Evolutionary conservation across 345 rosid species (phyloP).

Genomic region (Corymbia maculata): DNA sequence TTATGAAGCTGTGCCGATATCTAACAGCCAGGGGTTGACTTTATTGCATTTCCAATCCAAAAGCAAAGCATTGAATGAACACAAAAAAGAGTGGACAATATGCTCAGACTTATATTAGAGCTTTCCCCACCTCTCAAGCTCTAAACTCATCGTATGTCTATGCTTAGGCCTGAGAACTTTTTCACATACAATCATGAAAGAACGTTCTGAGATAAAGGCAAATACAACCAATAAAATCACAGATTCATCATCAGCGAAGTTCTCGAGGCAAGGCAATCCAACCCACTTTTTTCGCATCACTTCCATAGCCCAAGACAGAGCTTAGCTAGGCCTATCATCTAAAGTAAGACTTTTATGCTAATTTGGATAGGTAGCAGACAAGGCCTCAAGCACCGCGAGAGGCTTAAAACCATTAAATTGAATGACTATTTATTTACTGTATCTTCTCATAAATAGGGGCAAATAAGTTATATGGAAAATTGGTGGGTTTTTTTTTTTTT

Average conservation of each 20-base stretch:
- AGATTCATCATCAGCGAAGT: background rate
- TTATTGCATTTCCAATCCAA: background rate
- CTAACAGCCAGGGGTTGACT: background rate
- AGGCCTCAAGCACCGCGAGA: background rate
- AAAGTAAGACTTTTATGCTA: background rate
- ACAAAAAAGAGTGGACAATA: background rate
- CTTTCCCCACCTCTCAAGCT: background rate
- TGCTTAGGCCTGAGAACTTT: background rate
- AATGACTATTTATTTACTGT: background rate
- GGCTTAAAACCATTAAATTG: background rate
- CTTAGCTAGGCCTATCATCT: background rate
- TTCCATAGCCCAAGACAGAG: background rate
- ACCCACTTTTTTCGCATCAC: background rate
- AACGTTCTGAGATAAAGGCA: background rate
- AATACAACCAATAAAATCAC: background rate
- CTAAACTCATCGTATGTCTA: background rate
- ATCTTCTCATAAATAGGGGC: background rate
- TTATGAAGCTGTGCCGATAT: background rate
- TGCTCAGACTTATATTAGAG: background rate
- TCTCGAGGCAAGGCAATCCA: background rate
- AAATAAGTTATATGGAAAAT: background rate
- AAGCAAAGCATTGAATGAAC: background rate
- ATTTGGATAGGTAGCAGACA: background rate
- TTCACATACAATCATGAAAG: background rate
- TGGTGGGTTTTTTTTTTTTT: background rate